Evolutionary conservation across 768 basidiomycete species (phyloP).

Genomic region (Lactifluus hygrophoroides): DNA sequence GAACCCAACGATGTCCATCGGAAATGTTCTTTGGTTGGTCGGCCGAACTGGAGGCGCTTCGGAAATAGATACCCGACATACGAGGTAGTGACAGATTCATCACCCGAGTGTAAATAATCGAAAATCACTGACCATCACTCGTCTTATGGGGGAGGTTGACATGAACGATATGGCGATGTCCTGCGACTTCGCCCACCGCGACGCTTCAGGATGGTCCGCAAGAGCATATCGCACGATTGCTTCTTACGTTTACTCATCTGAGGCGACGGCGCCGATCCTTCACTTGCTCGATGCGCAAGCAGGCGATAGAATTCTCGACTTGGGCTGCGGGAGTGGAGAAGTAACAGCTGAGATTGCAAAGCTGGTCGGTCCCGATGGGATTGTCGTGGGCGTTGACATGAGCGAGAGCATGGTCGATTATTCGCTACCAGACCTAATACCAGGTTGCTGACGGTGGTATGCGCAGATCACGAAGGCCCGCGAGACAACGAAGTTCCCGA

Average conservation of each 20-base stretch:
- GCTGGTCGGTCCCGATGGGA: conserved; percentile 40
- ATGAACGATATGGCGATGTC: neutral
- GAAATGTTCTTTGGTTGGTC: neutral
- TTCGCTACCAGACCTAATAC: neutral
- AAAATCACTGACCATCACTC: too few relatives aligned
- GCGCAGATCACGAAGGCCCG: conserved; percentile 47
- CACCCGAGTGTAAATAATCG: neutral
- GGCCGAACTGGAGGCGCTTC: conserved; percentile 3
- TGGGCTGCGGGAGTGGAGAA: conserved; percentile 82
- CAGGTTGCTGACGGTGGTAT: neutral
- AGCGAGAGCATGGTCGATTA: conserved; percentile 62
- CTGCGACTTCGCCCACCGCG: neutral
- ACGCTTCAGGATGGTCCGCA: conserved; percentile 43
- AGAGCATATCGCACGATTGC: conserved; percentile 53
- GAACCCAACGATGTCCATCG: neutral
- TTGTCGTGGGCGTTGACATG: conserved; percentile 60
- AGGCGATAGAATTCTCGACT: conserved; percentile 64
- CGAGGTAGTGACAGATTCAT: neutral
- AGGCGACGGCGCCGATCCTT: conserved; percentile 47
- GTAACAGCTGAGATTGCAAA: conserved; percentile 51
- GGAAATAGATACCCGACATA: neutral
- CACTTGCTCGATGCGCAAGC: conserved; percentile 50
- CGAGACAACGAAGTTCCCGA: neutral
- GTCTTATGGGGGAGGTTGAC: neutral
- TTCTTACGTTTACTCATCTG: conserved; percentile 58